These are phyloP conservation scores for Hypocreales sp. DNA, from an alignment of 2,329 filamentous ascomycete genomes.

Conservation along the genomic window DNA sequence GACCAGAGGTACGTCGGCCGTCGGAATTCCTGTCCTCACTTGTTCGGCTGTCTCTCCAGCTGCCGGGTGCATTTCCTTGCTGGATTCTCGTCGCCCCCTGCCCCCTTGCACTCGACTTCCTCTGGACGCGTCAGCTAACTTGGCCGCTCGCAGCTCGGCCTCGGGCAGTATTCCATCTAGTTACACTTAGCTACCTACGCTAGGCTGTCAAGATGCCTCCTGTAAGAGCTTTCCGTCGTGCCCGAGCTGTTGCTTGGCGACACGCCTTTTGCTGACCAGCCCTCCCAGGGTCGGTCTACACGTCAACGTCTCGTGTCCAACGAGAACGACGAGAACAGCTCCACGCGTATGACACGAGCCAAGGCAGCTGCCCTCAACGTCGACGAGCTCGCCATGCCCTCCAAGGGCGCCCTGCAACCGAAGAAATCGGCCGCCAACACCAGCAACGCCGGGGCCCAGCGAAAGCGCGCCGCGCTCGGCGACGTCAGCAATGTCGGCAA, in stretches of 20 bases:
- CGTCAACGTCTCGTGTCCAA: constrained; percentile 66
- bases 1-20: constrained; percentile 18
- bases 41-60: constrained; percentile 15
- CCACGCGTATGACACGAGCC: constrained; percentile 80
- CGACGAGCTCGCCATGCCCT: constrained; percentile 41
- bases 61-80: constrained; percentile 7
- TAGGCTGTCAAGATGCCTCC: constrained; percentile 1
- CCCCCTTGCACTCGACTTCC: constrained; percentile 1
- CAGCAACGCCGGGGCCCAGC: constrained; percentile 30
- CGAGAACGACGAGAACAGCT: constrained; percentile 88
- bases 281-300: constrained; percentile 45
- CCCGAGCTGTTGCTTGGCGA: constrained; percentile 39
- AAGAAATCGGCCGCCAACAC: constrained; percentile 47
- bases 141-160: constrained; percentile 4
- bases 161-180: constrained; percentile 6
- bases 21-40: constrained; percentile 10
- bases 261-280: constrained; percentile 4
- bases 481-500: constrained; percentile 95
- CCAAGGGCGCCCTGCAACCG: constrained; percentile 50
- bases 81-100: constrained; percentile 2
- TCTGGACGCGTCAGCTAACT: constrained; percentile 7
- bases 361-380: constrained; percentile 66
- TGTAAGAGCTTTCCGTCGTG: background rate
- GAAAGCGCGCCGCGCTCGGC: constrained; percentile 73
- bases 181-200: too few relatives aligned